Evolutionary conservation across 1,139 yeast genomes (phyloP).

Genomic region (Geotrichum reessii): DNA sequence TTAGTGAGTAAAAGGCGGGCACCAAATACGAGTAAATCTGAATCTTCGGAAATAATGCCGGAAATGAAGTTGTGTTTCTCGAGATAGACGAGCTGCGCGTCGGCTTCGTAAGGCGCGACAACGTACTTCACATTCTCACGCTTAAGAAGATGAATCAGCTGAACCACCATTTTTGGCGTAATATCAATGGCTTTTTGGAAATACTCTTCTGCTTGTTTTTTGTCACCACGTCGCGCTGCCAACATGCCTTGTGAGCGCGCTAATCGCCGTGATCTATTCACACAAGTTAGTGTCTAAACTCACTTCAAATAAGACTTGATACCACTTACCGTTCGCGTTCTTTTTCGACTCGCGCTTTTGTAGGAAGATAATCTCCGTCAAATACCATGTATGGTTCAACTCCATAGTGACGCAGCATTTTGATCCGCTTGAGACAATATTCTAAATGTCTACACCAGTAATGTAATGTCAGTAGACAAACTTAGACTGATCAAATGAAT

Average conservation of each 20-base stretch:
- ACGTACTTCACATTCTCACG: slow-evolving; percentile 57
- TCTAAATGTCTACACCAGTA: slow-evolving; percentile 37
- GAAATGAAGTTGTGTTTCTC: slow-evolving; percentile 71
- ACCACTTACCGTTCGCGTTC: slow-evolving; percentile 45
- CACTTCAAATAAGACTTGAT: background rate
- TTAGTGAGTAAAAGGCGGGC: slow-evolving; percentile 73
- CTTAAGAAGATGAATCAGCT: slow-evolving; percentile 66
- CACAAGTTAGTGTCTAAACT: slow-evolving; percentile 18
- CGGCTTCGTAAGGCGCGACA: slow-evolving; percentile 98
- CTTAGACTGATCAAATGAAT: background rate
- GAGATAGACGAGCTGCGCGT: slow-evolving; percentile 89
- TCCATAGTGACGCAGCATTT: slow-evolving; percentile 58
- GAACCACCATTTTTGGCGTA: slow-evolving; percentile 86
- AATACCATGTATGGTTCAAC: slow-evolving; percentile 85
- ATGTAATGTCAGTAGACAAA: background rate
- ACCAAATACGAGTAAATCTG: slow-evolving; percentile 88
- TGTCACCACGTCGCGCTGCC: slow-evolving; percentile 48
- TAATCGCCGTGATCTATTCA: slow-evolving; percentile 41
- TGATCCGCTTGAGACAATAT: slow-evolving; percentile 52
- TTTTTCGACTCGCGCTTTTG: slow-evolving; percentile 68
- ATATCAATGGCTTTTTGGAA: slow-evolving; percentile 80
- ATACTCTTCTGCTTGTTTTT: slow-evolving; percentile 56
- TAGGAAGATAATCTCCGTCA: slow-evolving; percentile 84
- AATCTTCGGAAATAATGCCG: slow-evolving; percentile 90
- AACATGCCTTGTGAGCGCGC: slow-evolving; percentile 42